A percentile compares a stretch with the other conserved stretches of the same genome.
Conservation (phyloP, 768 basidiomycete species). For the Strobilomyces dryophilus region DNA sequence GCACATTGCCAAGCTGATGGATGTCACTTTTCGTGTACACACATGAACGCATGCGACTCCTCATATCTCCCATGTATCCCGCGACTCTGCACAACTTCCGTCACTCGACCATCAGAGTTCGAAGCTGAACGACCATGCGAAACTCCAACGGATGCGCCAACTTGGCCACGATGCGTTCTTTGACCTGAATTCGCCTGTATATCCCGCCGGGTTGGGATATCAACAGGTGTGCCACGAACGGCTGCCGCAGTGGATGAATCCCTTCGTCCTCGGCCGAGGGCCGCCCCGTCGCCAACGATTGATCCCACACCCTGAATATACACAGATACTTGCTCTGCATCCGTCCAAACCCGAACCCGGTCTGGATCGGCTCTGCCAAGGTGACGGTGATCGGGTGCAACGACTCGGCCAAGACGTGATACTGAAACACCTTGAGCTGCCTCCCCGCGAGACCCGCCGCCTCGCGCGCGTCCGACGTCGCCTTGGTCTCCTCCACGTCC, state of each 20-base stretch:
- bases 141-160: constrained; percentile 13
- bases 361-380: constrained; percentile 17
- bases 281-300: constrained; percentile 11
- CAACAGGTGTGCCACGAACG: constrained; percentile 20
- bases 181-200: constrained; percentile 15
- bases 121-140: constrained; percentile 11
- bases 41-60: too few relatives aligned
- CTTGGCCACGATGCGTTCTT: constrained; percentile 21
- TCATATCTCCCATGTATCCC: too few relatives aligned
- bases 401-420: constrained; percentile 14
- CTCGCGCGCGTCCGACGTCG: constrained; percentile 7
- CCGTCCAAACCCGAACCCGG: constrained; percentile 16
- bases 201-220: constrained; percentile 14
- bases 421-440: constrained; percentile 6
- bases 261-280: constrained; percentile 1
- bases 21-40: too few relatives aligned
- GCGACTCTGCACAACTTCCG: too few relatives aligned
- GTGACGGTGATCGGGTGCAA: constrained; percentile 20
- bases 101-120: constrained; percentile 14
- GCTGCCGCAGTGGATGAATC: constrained; percentile 16
- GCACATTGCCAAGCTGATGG: too few relatives aligned
- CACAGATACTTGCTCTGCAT: constrained; percentile 13
- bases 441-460: background rate
- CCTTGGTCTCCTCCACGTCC: constrained; percentile 14
- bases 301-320: constrained; percentile 20